Percentiles rank a stretch among this genome's conserved stretches.
phyloP scores from a whole-genome alignment of 192 early-diverging fungal genomes.

The Kappamyces sp. region DNA sequence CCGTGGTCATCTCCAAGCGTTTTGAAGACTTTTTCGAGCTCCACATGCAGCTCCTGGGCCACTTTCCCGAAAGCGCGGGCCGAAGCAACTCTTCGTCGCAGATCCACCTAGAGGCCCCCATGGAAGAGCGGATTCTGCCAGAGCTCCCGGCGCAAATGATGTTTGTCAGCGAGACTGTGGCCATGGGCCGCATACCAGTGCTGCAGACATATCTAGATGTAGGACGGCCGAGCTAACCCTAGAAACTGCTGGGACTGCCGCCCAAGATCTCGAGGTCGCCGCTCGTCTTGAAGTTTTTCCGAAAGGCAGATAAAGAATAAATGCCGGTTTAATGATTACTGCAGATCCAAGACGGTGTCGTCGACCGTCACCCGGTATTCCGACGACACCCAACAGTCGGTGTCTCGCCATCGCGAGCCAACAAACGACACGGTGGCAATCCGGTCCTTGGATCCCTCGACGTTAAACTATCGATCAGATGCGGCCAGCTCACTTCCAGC shows the following conservation, averaged over 20 bases:
- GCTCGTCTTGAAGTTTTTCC: conserved; percentile 42
- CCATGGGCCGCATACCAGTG: conserved; percentile 28
- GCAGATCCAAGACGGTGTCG: conserved; percentile 1
- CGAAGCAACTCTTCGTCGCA: too few relatives aligned
- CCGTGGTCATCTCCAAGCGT: conserved; percentile 30
- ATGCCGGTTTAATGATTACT: background rate
- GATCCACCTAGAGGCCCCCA: background rate
- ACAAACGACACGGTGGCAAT: conserved; percentile 2
- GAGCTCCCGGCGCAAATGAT: conserved; percentile 54
- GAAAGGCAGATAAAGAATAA: conserved; percentile 37
- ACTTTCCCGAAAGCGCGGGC: conserved; percentile 54
- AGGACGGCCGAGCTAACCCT: background rate
- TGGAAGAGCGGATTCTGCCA: conserved; percentile 36
- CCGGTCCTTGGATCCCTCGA: too few relatives aligned
- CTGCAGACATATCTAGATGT: conserved; percentile 49
- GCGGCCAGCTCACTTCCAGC: too few relatives aligned
- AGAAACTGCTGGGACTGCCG: conserved; percentile 41
- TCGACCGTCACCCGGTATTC: background rate
- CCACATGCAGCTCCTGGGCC: conserved; percentile 47
- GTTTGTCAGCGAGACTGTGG: conserved; percentile 52
- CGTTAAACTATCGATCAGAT: too few relatives aligned
- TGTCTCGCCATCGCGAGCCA: conserved; percentile 4
- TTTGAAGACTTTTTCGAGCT: conserved; percentile 54
- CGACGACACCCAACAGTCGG: conserved; percentile 6
- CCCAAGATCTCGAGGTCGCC: conserved; percentile 45